Percentiles rank a stretch among this genome's conserved stretches.
These are phyloP conservation scores for Dionaea muscipula DNA, from an alignment of 179 eudicot species.

Conservation along the genomic window DNA sequence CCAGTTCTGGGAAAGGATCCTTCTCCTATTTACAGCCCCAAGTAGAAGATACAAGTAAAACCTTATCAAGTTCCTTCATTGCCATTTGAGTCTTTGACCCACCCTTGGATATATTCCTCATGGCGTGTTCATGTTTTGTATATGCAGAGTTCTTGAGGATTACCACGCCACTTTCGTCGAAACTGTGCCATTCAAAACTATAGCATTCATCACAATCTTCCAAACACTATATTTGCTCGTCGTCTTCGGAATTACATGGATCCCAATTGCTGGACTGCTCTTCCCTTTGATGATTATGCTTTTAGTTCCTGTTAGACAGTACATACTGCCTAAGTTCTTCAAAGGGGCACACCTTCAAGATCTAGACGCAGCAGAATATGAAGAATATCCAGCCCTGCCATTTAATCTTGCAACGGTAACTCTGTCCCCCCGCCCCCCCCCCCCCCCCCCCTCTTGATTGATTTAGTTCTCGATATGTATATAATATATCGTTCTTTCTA, in stretches of 20 bases:
- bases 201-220: slow-evolving; percentile 63
- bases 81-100: neutral
- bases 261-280: slow-evolving; percentile 76
- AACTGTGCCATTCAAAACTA: slow-evolving; percentile 82
- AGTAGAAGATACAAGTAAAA: slow-evolving; percentile 80
- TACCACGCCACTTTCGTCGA: slow-evolving; percentile 86
- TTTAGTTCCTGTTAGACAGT: slow-evolving; percentile 81
- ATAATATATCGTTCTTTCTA: no score
- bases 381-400: slow-evolving; percentile 73
- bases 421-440: neutral
- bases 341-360: slow-evolving; percentile 85
- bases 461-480: no score
- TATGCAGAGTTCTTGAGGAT: slow-evolving; percentile 73
- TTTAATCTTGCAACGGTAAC: slow-evolving; percentile 45
- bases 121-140: slow-evolving; percentile 1
- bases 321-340: slow-evolving; percentile 70
- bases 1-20: slow-evolving; percentile 90
- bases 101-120: neutral
- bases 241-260: slow-evolving; percentile 91
- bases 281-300: slow-evolving; percentile 92
- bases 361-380: slow-evolving; percentile 82
- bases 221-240: slow-evolving; percentile 61
- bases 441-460: neutral
- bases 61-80: neutral
- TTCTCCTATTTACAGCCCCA: slow-evolving; percentile 74